phyloP scores from a whole-genome alignment of 805 yeast genomes.

The Starmerella roubikii region DNA sequence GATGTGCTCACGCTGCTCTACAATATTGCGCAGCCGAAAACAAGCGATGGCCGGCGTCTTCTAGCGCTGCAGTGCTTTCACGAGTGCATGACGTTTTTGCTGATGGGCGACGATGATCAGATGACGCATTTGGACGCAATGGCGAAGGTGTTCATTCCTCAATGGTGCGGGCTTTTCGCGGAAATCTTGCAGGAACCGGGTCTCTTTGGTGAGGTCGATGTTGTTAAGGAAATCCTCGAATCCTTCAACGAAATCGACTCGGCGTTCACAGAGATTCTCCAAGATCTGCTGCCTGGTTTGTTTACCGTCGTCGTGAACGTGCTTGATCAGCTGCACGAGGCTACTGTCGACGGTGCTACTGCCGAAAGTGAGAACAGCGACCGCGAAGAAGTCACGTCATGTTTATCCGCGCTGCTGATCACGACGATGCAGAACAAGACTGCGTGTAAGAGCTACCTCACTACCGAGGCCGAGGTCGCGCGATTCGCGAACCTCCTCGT shows the following conservation, averaged over 20 bases:
- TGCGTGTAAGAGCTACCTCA: conserved; percentile 2
- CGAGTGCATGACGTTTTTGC: conserved; percentile 23
- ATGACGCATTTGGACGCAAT: conserved; percentile 13
- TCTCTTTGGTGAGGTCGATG: conserved; percentile 2
- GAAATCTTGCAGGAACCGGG: conserved; percentile 1
- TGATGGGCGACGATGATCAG: conserved; percentile 23
- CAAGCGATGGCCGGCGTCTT: conserved; percentile 7
- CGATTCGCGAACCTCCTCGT: conserved; percentile 22
- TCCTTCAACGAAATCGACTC: conserved; percentile 18
- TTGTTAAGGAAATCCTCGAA: conserved; percentile 16
- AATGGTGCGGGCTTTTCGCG: conserved; percentile 12
- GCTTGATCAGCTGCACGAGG: conserved; percentile 1
- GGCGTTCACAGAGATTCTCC: conserved; percentile 17
- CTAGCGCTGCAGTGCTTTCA: conserved; percentile 26
- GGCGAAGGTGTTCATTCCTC: conserved; percentile 13
- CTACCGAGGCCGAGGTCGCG: conserved; percentile 2
- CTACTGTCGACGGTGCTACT: neutral
- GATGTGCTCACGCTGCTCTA: conserved; percentile 17
- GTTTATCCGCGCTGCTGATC: conserved; percentile 16
- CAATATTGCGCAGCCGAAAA: conserved; percentile 15
- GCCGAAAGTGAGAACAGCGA: neutral
- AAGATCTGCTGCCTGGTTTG: conserved; percentile 13
- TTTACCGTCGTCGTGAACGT: conserved; percentile 2
- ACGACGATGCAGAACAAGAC: conserved; percentile 9
- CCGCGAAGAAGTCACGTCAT: conserved; percentile 12